Conservation (phyloP, 306 rosid species). For the Abrus pulchellus region DNA sequence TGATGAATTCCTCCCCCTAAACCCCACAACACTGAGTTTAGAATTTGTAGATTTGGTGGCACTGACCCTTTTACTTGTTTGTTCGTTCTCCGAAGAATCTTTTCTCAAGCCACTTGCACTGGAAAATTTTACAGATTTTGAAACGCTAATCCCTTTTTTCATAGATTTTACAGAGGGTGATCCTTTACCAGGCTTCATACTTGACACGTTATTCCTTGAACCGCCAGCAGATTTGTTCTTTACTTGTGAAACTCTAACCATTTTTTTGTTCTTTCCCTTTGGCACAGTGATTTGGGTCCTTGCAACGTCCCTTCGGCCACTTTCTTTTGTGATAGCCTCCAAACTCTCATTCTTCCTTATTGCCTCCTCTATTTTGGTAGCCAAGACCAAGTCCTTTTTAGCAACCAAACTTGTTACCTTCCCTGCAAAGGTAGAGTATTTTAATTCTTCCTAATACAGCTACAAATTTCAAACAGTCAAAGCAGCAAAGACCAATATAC, state of each 20-base stretch:
- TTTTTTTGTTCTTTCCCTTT: slow-evolving; percentile 59
- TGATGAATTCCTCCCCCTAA: slow-evolving; percentile 78
- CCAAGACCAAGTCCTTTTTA: slow-evolving; percentile 69
- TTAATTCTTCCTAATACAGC: slow-evolving; percentile 22
- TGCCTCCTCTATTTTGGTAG: slow-evolving; percentile 90
- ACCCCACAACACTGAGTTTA: slow-evolving; percentile 84
- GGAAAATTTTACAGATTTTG: slow-evolving; percentile 54
- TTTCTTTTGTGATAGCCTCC: slow-evolving; percentile 78
- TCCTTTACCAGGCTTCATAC: slow-evolving; percentile 53
- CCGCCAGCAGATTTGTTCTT: slow-evolving; percentile 53
- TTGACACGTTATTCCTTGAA: slow-evolving; percentile 43
- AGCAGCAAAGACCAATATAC: slow-evolving; percentile 15
- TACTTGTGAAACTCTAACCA: slow-evolving; percentile 55
- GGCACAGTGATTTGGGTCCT: slow-evolving; percentile 70
- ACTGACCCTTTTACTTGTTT: slow-evolving; percentile 51
- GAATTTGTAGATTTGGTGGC: slow-evolving; percentile 61
- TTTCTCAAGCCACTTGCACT: slow-evolving; percentile 53
- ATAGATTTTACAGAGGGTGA: slow-evolving; percentile 48
- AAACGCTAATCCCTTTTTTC: slow-evolving; percentile 52
- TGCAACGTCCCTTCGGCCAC: slow-evolving; percentile 69
- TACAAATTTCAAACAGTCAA: neutral
- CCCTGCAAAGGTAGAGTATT: slow-evolving; percentile 61
- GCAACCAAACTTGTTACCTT: slow-evolving; percentile 94
- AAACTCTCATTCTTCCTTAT: slow-evolving; percentile 88
- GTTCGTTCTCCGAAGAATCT: slow-evolving; percentile 60